These are phyloP conservation scores for Colletotrichum brevisporum DNA, from an alignment of 2,329 filamentous ascomycete genomes.

Conservation along the genomic window DNA sequence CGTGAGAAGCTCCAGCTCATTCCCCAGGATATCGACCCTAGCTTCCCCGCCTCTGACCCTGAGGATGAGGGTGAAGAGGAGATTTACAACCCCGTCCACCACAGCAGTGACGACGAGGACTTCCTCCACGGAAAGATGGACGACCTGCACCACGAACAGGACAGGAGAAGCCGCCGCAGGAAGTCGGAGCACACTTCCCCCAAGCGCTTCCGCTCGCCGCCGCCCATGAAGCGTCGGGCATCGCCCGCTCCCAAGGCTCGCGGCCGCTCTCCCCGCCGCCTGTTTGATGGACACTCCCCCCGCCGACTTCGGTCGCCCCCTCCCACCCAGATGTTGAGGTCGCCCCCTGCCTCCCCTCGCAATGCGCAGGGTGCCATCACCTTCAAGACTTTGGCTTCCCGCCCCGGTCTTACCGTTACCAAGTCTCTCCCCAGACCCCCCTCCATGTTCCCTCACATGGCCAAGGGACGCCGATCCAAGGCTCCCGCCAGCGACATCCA, in stretches of 20 bases:
- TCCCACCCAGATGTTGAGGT: conserved; percentile 66
- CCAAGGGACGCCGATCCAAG: conserved; percentile 57
- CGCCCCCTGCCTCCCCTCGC: conserved; percentile 62
- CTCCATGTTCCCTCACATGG: conserved; percentile 74
- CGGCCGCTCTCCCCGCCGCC: conserved; percentile 68
- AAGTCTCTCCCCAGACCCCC: conserved; percentile 89
- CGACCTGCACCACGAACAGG: conserved; percentile 72
- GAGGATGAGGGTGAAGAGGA: conserved; percentile 88
- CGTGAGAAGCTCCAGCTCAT: conserved; percentile 85
- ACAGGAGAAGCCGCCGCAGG: conserved; percentile 62
- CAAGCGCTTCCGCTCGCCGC: conserved; percentile 64
- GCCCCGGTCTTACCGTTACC: conserved; percentile 80
- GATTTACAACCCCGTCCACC: conserved; percentile 67
- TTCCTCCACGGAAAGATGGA: conserved; percentile 82
- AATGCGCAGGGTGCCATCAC: conserved; percentile 56
- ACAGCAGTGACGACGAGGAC: conserved; percentile 78
- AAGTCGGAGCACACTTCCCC: conserved; percentile 65
- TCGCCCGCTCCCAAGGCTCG: conserved; percentile 59
- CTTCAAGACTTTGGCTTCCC: conserved; percentile 64
- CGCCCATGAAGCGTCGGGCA: conserved; percentile 61
- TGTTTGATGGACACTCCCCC: conserved; percentile 79
- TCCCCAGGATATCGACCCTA: conserved; percentile 98
- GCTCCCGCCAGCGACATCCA: conserved; percentile 67
- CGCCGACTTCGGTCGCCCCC: conserved; percentile 79
- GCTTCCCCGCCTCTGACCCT: conserved; percentile 94